Percentiles rank a stretch among this genome's conserved stretches.
phyloP scores from a whole-genome alignment of 495 filamentous ascomycete species.

The Penicillium riverlandense region DNA sequence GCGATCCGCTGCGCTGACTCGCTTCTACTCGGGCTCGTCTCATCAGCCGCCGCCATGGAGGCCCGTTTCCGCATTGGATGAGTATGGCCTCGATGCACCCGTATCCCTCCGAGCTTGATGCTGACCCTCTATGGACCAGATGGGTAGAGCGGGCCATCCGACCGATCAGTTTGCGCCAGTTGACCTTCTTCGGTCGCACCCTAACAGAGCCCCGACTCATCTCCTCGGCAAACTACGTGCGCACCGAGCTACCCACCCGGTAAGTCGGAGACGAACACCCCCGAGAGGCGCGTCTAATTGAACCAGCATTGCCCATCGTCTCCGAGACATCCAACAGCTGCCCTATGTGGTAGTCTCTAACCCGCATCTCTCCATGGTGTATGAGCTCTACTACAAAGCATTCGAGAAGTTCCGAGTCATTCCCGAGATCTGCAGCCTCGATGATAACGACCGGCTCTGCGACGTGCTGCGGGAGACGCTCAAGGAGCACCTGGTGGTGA shows the following conservation, averaged over 20 bases:
- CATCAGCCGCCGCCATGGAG: conserved; percentile 61
- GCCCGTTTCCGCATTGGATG: conserved; percentile 75
- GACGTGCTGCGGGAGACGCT: conserved; percentile 70
- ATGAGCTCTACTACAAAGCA: conserved; percentile 92
- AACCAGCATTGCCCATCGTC: conserved; percentile 77
- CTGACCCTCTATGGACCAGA: conserved; percentile 33
- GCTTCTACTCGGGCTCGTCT: conserved; percentile 17
- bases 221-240: conserved; percentile 94
- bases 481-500: conserved; percentile 83
- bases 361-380: conserved; percentile 83
- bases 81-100: conserved; percentile 46
- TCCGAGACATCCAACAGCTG: conserved; percentile 94
- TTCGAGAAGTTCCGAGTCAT: conserved; percentile 85
- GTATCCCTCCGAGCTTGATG: neutral
- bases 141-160: conserved; percentile 81
- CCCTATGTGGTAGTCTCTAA: conserved; percentile 98
- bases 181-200: conserved; percentile 91
- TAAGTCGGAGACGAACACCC: conserved; percentile 18
- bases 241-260: conserved; percentile 90
- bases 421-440: conserved; percentile 72
- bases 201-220: conserved; percentile 85
- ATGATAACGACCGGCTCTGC: conserved; percentile 90
- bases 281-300: too few relatives aligned
- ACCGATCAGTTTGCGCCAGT: conserved; percentile 81
- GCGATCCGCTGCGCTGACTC: conserved; percentile 11